Evolutionary conservation across 1,284 basidiomycete species (phyloP).

Genomic region (Phaffia rhodozyma): DNA sequence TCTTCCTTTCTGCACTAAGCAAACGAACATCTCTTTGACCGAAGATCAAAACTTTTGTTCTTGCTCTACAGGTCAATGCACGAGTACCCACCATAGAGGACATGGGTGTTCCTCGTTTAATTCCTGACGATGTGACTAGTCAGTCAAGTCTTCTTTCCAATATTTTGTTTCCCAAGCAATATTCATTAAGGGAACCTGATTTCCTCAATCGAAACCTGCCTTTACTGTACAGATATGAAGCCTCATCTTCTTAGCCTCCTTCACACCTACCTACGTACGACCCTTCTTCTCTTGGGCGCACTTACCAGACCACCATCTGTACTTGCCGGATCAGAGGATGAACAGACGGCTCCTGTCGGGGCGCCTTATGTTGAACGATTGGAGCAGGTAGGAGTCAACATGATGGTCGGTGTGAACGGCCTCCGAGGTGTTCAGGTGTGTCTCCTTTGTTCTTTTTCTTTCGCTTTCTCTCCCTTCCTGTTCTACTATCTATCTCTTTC

Average conservation of each 20-base stretch:
- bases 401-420: slow-evolving; percentile 15
- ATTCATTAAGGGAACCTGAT: too few relatives aligned
- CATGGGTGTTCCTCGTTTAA: slow-evolving; percentile 13
- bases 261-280: slow-evolving; percentile 11
- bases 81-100: slow-evolving; percentile 3
- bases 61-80: neutral
- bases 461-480: too few relatives aligned
- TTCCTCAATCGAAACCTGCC: neutral
- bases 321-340: neutral
- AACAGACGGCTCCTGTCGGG: neutral
- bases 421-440: slow-evolving; percentile 14
- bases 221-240: neutral
- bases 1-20: neutral
- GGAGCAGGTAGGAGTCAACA: slow-evolving; percentile 18
- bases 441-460: neutral
- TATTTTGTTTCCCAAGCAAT: neutral
- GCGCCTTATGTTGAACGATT: slow-evolving; percentile 10
- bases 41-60: neutral
- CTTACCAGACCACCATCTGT: slow-evolving; percentile 12
- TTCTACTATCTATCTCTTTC: neutral
- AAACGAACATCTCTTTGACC: neutral
- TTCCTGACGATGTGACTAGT: neutral
- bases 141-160: neutral
- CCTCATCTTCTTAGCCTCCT: slow-evolving; percentile 11
- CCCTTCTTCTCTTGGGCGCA: slow-evolving; percentile 5